Conservation (phyloP, 2,329 filamentous ascomycete genomes). For the Aureobasidium sp. region DNA sequence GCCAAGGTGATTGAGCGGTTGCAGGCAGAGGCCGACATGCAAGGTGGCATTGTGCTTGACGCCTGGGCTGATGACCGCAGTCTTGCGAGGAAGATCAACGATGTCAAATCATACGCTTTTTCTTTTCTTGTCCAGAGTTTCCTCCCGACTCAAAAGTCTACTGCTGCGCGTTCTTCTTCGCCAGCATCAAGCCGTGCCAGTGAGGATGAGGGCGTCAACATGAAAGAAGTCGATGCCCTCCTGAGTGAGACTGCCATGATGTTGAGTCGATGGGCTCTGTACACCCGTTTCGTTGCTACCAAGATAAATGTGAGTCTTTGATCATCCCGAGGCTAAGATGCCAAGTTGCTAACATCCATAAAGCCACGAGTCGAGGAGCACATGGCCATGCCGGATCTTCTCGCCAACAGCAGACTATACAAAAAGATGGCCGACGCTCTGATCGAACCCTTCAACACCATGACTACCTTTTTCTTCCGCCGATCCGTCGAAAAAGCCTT, state of each 20-base stretch:
- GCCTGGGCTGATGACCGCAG: slow-evolving; percentile 87
- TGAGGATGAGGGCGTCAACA: slow-evolving; percentile 89
- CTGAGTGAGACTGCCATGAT: slow-evolving; percentile 85
- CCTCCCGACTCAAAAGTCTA: slow-evolving; percentile 60
- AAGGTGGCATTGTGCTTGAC: slow-evolving; percentile 91
- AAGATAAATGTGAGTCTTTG: slow-evolving; percentile 59
- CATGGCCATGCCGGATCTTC: slow-evolving; percentile 63
- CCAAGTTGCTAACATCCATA: neutral
- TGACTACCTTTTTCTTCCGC: slow-evolving; percentile 96
- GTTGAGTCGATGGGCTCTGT: slow-evolving; percentile 88
- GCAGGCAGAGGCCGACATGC: slow-evolving; percentile 90
- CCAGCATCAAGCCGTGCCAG: slow-evolving; percentile 54
- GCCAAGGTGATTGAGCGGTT: slow-evolving; percentile 84
- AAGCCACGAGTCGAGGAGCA: slow-evolving; percentile 22
- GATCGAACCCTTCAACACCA: slow-evolving; percentile 73
- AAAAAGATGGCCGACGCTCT: slow-evolving; percentile 72
- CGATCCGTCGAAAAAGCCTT: slow-evolving; percentile 96
- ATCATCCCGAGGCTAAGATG: too few relatives aligned
- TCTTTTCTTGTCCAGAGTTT: slow-evolving; percentile 96
- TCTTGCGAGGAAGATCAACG: slow-evolving; percentile 79
- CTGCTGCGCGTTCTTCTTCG: slow-evolving; percentile 61
- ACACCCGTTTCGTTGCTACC: slow-evolving; percentile 77
- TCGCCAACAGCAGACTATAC: slow-evolving; percentile 71
- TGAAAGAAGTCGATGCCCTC: slow-evolving; percentile 88
- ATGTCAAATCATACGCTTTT: slow-evolving; percentile 96